Conservation (phyloP, 371 early-diverging fungal genomes). For the Nematocida displodere region DNA sequence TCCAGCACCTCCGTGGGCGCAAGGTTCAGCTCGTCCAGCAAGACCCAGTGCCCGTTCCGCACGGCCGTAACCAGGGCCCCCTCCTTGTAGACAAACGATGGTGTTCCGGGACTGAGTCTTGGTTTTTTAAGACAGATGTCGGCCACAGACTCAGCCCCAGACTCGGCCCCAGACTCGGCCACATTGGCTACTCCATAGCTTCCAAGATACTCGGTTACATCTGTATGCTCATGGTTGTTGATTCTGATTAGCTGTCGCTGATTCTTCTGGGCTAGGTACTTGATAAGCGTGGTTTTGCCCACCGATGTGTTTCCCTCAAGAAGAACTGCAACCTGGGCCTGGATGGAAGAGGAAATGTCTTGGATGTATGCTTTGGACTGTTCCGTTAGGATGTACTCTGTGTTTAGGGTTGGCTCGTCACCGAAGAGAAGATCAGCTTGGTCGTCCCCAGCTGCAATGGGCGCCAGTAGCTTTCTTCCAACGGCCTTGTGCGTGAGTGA, state of each 20-base stretch:
- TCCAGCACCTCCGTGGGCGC: constrained; percentile 97
- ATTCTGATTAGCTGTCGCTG: constrained; percentile 90
- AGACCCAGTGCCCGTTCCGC: constrained; percentile 92
- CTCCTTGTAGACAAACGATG: constrained; percentile 84
- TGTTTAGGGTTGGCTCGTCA: background rate
- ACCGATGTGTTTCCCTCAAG: constrained; percentile 98
- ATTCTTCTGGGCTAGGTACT: constrained; percentile 81
- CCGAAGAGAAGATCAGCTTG: background rate
- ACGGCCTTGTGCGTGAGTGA: constrained; percentile 58
- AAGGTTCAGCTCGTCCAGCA: constrained; percentile 97
- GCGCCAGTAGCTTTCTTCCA: constrained; percentile 75
- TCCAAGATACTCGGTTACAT: constrained; percentile 93
- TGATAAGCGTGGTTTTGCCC: constrained; percentile 97
- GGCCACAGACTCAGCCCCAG: constrained; percentile 23
- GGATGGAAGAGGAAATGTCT: constrained; percentile 80
- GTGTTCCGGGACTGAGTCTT: constrained; percentile 73
- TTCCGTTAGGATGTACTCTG: constrained; percentile 74
- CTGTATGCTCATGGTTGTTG: constrained; percentile 99
- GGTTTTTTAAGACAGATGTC: constrained; percentile 27
- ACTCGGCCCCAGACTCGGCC: background rate
- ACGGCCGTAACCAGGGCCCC: constrained; percentile 90
- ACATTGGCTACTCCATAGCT: constrained; percentile 69
- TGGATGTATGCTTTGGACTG: constrained; percentile 76
- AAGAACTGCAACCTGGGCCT: constrained; percentile 73
- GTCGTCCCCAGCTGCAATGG: constrained; percentile 66